A percentile compares a stretch with the other conserved stretches of the same genome.
Evolutionary conservation across 1,284 basidiomycete species (phyloP).

Genomic region (Ganoderma boninense): DNA sequence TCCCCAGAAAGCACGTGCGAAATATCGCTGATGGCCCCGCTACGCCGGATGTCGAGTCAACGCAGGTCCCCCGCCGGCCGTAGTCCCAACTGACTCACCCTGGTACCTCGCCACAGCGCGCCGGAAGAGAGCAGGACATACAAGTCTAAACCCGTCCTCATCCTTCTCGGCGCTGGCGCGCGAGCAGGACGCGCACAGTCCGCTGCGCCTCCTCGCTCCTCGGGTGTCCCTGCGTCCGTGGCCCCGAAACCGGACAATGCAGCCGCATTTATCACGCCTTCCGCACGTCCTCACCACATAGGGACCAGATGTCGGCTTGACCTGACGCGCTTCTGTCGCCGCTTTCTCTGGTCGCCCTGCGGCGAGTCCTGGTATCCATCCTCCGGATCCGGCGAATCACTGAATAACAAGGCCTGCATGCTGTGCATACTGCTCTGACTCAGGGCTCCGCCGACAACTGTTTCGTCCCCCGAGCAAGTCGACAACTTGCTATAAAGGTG

Average conservation of each 20-base stretch:
- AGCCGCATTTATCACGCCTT: conserved; percentile 24
- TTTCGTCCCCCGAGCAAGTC: conserved; percentile 15
- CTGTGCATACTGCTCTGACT: conserved; percentile 37
- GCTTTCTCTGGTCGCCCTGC: conserved; percentile 11
- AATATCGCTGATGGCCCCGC: conserved; percentile 26
- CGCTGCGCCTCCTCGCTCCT: conserved; percentile 25
- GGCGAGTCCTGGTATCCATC: conserved; percentile 29
- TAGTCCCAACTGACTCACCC: conserved; percentile 26
- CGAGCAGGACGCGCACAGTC: conserved; percentile 21
- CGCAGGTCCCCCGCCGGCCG: conserved; percentile 17
- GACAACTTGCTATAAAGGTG: conserved; percentile 27
- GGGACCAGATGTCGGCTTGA: conserved; percentile 19
- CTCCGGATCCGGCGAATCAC: conserved; percentile 35
- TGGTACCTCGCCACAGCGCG: conserved; percentile 19
- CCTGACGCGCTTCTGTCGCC: conserved; percentile 25
- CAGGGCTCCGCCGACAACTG: conserved; percentile 27
- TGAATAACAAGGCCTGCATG: conserved; percentile 28
- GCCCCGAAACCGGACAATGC: conserved; percentile 19
- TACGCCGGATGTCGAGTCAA: conserved; percentile 31
- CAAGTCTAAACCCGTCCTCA: conserved; percentile 26
- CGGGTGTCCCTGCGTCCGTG: conserved; percentile 27
- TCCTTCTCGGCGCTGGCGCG: conserved; percentile 17
- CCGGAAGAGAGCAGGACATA: conserved; percentile 28
- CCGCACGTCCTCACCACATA: conserved; percentile 23
- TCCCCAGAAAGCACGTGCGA: conserved; percentile 29